phyloP scores from a whole-genome alignment of 1,284 basidiomycete genomes.

The Boletus semigastroideus region DNA sequence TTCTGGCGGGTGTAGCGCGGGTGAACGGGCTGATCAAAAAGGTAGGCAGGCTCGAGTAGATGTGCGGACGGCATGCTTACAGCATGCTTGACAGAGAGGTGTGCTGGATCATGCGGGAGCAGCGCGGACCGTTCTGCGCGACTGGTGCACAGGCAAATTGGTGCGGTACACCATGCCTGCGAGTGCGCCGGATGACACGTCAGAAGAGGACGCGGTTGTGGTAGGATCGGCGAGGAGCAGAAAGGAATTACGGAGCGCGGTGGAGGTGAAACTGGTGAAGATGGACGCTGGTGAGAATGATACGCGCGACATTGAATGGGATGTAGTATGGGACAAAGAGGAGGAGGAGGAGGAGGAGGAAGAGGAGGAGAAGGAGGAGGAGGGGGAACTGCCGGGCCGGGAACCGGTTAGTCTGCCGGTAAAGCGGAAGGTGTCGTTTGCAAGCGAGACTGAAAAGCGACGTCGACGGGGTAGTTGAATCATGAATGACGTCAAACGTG shows the following conservation, averaged over 20 bases:
- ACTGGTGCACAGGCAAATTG: constrained; percentile 86
- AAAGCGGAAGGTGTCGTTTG: constrained; percentile 12
- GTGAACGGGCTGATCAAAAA: constrained; percentile 81
- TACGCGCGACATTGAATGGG: constrained; percentile 51
- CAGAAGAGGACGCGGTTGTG: constrained; percentile 43
- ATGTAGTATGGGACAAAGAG: constrained; percentile 50
- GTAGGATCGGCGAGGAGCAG: constrained; percentile 51
- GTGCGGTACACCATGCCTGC: constrained; percentile 75
- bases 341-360: constrained; percentile 32
- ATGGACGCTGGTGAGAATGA: constrained; percentile 55
- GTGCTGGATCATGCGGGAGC: constrained; percentile 78
- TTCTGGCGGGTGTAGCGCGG: constrained; percentile 84
- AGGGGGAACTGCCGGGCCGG: constrained; percentile 30
- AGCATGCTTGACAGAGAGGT: constrained; percentile 61
- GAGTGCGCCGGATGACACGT: constrained; percentile 28
- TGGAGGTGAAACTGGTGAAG: constrained; percentile 52
- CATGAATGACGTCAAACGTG: constrained; percentile 22
- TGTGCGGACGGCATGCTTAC: constrained; percentile 5
- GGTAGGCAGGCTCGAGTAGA: constrained; percentile 40
- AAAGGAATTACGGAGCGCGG: constrained; percentile 63
- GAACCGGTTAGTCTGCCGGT: neutral
- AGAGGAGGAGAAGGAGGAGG: constrained; percentile 35
- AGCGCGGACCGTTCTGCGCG: constrained; percentile 81
- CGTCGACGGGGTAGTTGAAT: constrained; percentile 6
- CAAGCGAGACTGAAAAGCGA: neutral